Evolutionary conservation across 2,329 filamentous ascomycete genomes (phyloP).

Genomic region (Pseudogymnoascus sp.): DNA sequence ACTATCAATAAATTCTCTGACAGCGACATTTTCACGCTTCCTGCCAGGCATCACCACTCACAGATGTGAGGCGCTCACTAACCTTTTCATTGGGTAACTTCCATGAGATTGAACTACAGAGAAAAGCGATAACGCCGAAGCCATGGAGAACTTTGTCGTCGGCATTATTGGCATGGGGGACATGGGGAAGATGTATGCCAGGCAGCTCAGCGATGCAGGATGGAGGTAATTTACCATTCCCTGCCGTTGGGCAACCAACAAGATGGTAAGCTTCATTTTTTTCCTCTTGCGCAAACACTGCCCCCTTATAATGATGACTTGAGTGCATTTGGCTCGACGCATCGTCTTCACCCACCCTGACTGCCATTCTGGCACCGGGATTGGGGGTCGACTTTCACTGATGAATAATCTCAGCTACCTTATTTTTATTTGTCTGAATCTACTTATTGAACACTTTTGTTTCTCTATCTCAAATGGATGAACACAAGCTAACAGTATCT

Average conservation of each 20-base stretch:
- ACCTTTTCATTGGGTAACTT: conserved; percentile 4
- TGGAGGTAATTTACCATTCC: conserved; percentile 69
- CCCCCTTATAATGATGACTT: conserved; percentile 77
- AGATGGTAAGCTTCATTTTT: conserved; percentile 25
- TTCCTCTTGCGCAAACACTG: conserved; percentile 4
- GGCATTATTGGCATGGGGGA: conserved; percentile 99
- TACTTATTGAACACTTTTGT: conserved; percentile 17
- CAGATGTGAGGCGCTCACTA: conserved; percentile 6
- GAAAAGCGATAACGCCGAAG: conserved; percentile 9
- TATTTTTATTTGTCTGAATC: conserved; percentile 77
- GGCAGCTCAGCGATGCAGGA: conserved; percentile 77
- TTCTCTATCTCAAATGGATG: conserved; percentile 15
- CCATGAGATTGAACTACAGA: conserved; percentile 7
- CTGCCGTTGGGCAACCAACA: conserved; percentile 22
- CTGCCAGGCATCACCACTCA: neutral
- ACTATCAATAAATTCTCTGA: conserved; percentile 6
- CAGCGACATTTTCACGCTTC: neutral
- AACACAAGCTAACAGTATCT: conserved; percentile 21
- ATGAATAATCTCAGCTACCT: conserved; percentile 99
- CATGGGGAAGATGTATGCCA: conserved; percentile 98
- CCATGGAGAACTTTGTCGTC: conserved; percentile 54
- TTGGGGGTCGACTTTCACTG: conserved; percentile 67
- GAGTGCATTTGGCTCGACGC: conserved; percentile 99
- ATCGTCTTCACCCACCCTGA: conserved; percentile 58
- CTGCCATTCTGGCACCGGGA: conserved; percentile 68